Evolutionary conservation across 352 stramenopile species (phyloP).

Genomic region (Lagenidium giganteum): DNA sequence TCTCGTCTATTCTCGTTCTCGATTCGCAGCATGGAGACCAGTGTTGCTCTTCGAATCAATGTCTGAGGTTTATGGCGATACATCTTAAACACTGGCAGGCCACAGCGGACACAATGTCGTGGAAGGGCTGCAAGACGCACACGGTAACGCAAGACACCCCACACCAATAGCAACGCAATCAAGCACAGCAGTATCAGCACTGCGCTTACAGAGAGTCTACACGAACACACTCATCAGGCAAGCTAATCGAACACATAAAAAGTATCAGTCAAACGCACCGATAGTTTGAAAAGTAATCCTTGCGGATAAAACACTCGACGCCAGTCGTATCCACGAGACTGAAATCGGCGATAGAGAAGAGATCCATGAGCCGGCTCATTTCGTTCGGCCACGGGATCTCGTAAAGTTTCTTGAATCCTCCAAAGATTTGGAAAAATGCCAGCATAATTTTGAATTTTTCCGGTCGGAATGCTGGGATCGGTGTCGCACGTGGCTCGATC

Average conservation of each 20-base stretch:
- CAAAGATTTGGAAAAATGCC: conserved; percentile 73
- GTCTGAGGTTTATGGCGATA: conserved; percentile 21
- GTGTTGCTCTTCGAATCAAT: conserved; percentile 23
- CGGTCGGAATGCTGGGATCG: conserved; percentile 28
- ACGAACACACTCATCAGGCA: background rate
- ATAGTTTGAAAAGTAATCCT: conserved; percentile 66
- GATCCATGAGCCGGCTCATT: conserved; percentile 57
- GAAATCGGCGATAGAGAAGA: conserved; percentile 66
- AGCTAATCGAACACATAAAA: background rate
- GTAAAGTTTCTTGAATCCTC: conserved; percentile 68
- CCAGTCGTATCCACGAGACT: conserved; percentile 60
- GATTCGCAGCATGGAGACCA: conserved; percentile 38
- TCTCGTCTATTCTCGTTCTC: conserved; percentile 21
- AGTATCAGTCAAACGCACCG: conserved; percentile 11
- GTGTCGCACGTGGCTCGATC: conserved; percentile 20
- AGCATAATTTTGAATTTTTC: conserved; percentile 82
- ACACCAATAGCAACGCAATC: conserved; percentile 27
- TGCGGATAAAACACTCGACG: conserved; percentile 57
- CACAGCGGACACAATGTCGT: conserved; percentile 53
- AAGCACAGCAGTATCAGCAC: conserved; percentile 36
- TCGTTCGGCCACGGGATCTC: conserved; percentile 60
- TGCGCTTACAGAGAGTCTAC: conserved; percentile 33
- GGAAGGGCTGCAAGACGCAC: conserved; percentile 47
- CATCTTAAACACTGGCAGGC: conserved; percentile 51
- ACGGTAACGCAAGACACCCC: conserved; percentile 51